Evolutionary conservation across 305 asterid species (phyloP).

Genomic region (Andrographis paniculata): DNA sequence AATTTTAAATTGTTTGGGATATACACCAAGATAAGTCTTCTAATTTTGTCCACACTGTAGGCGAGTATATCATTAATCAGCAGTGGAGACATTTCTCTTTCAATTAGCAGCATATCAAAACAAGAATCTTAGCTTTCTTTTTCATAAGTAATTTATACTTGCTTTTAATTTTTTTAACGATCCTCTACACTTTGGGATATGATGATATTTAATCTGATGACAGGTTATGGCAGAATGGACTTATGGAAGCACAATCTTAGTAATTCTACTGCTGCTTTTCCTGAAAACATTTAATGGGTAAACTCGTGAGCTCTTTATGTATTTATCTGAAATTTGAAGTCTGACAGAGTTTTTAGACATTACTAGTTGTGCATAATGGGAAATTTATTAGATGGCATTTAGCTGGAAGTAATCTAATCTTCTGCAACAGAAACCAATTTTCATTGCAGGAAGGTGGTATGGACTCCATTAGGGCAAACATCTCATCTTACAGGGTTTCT

Average conservation of each 20-base stretch:
- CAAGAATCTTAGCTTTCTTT: not conserved
- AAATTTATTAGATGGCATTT: conserved; percentile 10
- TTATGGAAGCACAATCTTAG: conserved; percentile 33
- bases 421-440: conserved; percentile 51
- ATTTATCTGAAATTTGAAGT: conserved; percentile 5
- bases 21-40: not conserved
- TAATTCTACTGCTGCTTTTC: conserved; percentile 38
- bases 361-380: conserved; percentile 12
- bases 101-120: not conserved
- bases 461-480: conserved; percentile 37
- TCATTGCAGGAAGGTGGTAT: conserved; percentile 44
- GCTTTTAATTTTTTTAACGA: not conserved
- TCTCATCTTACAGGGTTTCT: conserved; percentile 73
- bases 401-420: conserved; percentile 26
- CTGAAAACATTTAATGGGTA: conserved; percentile 42
- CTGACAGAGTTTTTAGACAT: conserved; percentile 12
- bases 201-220: conserved; percentile 15
- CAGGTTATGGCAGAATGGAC: conserved; percentile 82
- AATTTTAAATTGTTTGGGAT: not conserved
- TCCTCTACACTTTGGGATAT: conserved; percentile 8
- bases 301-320: conserved; percentile 10
- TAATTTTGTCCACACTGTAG: not conserved
- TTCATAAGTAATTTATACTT: not conserved
- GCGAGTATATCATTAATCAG: conserved; percentile 3
- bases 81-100: not conserved